These are phyloP conservation scores for Alternaria sp. DNA, from an alignment of 2,329 filamentous ascomycete species.

Conservation along the genomic window DNA sequence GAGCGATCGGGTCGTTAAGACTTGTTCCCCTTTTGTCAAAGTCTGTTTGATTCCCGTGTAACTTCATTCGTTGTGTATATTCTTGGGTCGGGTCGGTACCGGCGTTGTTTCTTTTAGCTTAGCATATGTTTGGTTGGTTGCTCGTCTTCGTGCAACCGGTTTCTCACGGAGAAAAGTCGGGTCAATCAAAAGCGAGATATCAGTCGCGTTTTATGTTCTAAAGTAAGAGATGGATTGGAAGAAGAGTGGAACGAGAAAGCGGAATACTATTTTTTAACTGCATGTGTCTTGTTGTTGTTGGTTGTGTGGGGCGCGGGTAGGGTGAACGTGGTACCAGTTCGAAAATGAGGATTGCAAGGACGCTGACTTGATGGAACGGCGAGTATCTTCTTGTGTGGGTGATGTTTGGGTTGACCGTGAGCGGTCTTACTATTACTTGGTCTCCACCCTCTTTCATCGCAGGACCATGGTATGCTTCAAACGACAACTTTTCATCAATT, in stretches of 20 bases:
- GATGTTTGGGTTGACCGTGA: neutral
- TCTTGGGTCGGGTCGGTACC: conserved; percentile 20
- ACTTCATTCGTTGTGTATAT: conserved; percentile 27
- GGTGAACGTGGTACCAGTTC: fast-evolving
- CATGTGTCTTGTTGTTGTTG: neutral
- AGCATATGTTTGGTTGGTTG: no score
- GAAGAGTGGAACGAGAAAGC: neutral
- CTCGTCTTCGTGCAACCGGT: no score
- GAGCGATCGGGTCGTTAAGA: conserved; percentile 35
- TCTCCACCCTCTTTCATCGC: neutral
- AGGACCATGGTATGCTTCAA: neutral
- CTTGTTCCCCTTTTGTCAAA: neutral
- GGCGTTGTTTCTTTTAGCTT: conserved; percentile 21
- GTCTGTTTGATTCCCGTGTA: conserved; percentile 8
- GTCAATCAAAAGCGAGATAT: conserved; percentile 11
- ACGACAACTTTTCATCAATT: neutral
- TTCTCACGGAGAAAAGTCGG: no score
- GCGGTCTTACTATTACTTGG: neutral
- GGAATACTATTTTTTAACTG: neutral
- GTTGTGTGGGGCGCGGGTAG: neutral
- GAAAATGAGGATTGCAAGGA: neutral
- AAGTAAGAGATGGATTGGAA: neutral
- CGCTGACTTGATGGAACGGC: neutral
- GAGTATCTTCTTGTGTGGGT: neutral
- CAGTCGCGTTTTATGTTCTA: neutral